Percentiles rank a stretch among this genome's conserved stretches.
These are phyloP conservation scores for Salix exigua DNA, from an alignment of 345 rosid species.

Conservation along the genomic window DNA sequence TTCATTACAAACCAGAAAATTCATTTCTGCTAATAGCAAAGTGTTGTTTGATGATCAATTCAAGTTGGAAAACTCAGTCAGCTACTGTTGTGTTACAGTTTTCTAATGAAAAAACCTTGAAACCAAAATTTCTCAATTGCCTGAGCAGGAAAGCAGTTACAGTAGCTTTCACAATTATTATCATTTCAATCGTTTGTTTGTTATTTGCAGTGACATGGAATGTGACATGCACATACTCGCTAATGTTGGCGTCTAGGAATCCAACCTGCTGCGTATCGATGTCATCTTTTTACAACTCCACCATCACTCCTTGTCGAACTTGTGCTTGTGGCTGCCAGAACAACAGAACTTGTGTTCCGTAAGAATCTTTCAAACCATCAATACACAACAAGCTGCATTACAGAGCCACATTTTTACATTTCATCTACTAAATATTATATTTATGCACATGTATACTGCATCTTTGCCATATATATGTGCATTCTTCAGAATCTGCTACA, in stretches of 20 bases:
- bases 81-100: too few species aligned
- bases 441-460: not conserved
- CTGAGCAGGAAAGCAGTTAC: too few species aligned
- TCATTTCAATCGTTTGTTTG: not conserved
- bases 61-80: not conserved
- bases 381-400: too few species aligned
- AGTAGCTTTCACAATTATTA: too few species aligned
- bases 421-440: not conserved
- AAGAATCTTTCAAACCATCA: slow-evolving; percentile 4
- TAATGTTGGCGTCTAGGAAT: slow-evolving; percentile 1
- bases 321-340: slow-evolving; percentile 23
- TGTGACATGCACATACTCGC: slow-evolving; percentile 11
- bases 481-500: too few species aligned
- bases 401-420: too few species aligned
- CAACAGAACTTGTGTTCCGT: slow-evolving; percentile 27
- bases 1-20: too few species aligned
- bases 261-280: slow-evolving; percentile 20
- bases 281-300: slow-evolving; percentile 16
- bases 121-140: too few species aligned
- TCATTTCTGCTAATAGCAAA: too few species aligned
- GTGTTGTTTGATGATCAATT: too few species aligned
- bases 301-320: slow-evolving; percentile 7
- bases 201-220: slow-evolving; percentile 21
- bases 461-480: too few species aligned
- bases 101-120: too few species aligned